A percentile compares a stretch with the other conserved stretches of the same genome.
Evolutionary conservation across 768 basidiomycete species (phyloP).

Genomic region (Sutorius australiensis): DNA sequence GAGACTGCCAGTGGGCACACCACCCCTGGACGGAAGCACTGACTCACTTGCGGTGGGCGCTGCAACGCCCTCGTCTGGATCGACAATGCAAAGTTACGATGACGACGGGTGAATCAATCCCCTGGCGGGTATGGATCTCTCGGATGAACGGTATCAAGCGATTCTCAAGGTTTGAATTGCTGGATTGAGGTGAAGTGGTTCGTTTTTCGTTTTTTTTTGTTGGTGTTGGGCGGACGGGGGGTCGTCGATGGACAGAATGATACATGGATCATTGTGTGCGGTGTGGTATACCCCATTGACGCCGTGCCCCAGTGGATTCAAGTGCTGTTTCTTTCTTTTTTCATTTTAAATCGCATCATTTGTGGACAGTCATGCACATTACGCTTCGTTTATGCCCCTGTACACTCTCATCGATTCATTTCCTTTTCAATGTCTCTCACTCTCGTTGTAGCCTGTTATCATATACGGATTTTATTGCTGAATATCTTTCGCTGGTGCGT

Average conservation of each 20-base stretch:
- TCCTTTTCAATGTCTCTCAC: background rate
- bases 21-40: conserved; percentile 53
- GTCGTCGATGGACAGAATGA: background rate
- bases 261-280: too few species aligned
- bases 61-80: conserved; percentile 5
- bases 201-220: background rate
- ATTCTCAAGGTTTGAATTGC: conserved; percentile 67
- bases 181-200: conserved; percentile 41
- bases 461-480: conserved; percentile 19
- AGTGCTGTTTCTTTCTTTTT: background rate
- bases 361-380: conserved; percentile 7
- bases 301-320: background rate
- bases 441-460: conserved; percentile 10
- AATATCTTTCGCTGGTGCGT: too few species aligned
- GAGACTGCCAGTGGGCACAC: conserved; percentile 57
- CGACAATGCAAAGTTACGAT: conserved; percentile 30
- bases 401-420: background rate
- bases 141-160: conserved; percentile 81
- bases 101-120: conserved; percentile 68
- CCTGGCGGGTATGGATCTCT: conserved; percentile 81
- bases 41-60: conserved; percentile 49
- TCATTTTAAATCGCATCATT: background rate
- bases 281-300: too few species aligned
- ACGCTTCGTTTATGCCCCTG: background rate
- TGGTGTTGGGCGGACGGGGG: background rate